Evolutionary conservation across 2,329 filamentous ascomycete species (phyloP).

Genomic region (Phyllosticta citriasiana): DNA sequence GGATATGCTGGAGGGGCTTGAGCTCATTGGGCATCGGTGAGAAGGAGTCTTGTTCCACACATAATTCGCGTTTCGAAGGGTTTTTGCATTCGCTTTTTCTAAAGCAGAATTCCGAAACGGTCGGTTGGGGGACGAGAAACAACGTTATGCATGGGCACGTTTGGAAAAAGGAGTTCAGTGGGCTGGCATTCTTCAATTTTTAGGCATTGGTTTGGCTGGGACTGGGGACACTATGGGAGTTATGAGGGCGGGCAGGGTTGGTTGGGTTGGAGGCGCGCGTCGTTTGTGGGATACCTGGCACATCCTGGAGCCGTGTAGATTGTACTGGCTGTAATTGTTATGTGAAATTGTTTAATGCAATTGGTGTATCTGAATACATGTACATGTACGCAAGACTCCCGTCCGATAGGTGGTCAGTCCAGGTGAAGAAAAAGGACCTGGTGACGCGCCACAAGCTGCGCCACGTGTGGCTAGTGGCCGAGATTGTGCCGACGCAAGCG

Average conservation of each 20-base stretch:
- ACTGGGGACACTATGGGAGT: neutral
- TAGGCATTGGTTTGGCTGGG: neutral
- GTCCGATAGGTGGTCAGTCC: too few relatives aligned
- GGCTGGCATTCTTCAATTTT: neutral
- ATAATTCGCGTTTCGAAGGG: too few relatives aligned
- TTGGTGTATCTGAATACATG: neutral
- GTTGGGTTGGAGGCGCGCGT: neutral
- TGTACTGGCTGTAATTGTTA: neutral
- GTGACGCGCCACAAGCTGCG: neutral
- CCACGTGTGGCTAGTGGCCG: neutral
- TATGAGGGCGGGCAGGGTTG: neutral
- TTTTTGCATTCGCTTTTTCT: too few relatives aligned
- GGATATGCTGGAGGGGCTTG: constrained; percentile 16
- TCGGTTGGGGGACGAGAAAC: neutral
- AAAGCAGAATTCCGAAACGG: neutral
- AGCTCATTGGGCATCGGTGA: constrained; percentile 28
- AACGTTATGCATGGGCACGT: neutral
- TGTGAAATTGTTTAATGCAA: neutral
- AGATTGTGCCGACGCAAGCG: constrained; percentile 3
- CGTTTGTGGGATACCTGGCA: neutral
- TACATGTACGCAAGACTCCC: neutral
- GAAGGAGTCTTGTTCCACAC: too few relatives aligned
- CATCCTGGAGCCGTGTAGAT: neutral
- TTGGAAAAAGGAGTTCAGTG: neutral
- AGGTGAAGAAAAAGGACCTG: too few relatives aligned